A percentile compares a stretch with the other conserved stretches of the same genome.
Evolutionary conservation across 768 basidiomycete species (phyloP).

Genomic region (Pleurotus citrinopileatus): DNA sequence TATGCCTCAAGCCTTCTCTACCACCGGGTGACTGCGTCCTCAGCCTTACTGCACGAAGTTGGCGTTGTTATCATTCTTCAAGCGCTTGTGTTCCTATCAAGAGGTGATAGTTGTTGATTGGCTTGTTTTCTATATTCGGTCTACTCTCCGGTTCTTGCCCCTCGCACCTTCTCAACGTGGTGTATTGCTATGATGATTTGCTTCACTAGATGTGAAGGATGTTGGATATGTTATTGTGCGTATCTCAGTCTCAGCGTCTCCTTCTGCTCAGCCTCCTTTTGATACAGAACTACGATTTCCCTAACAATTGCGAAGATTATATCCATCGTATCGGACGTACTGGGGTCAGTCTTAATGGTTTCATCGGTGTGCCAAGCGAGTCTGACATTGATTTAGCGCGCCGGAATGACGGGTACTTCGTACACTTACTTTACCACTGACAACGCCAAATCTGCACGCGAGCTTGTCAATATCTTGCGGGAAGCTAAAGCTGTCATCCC

Average conservation of each 20-base stretch:
- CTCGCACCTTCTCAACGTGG: constrained; percentile 27
- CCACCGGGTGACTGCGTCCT: background rate
- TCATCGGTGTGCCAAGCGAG: background rate
- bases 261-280: constrained; percentile 11
- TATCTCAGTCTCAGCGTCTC: constrained; percentile 16
- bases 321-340: constrained; percentile 99
- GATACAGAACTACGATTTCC: constrained; percentile 95
- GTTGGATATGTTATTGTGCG: constrained; percentile 95
- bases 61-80: constrained; percentile 21
- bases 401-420: constrained; percentile 86
- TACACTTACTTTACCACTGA: constrained; percentile 98
- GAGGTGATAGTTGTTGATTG: constrained; percentile 43
- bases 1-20: constrained; percentile 7
- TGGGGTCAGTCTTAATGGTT: constrained; percentile 51
- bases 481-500: constrained; percentile 88
- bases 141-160: constrained; percentile 27
- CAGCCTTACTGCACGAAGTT: background rate
- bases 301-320: constrained; percentile 97
- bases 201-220: constrained; percentile 91
- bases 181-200: constrained; percentile 26
- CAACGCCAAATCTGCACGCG: constrained; percentile 91
- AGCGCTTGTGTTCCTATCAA: constrained; percentile 48
- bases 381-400: constrained; percentile 54
- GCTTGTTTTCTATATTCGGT: constrained; percentile 28
- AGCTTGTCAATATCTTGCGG: constrained; percentile 79